Conservation (phyloP, 805 yeast species). For the Yarrowia phangngaensis region DNA sequence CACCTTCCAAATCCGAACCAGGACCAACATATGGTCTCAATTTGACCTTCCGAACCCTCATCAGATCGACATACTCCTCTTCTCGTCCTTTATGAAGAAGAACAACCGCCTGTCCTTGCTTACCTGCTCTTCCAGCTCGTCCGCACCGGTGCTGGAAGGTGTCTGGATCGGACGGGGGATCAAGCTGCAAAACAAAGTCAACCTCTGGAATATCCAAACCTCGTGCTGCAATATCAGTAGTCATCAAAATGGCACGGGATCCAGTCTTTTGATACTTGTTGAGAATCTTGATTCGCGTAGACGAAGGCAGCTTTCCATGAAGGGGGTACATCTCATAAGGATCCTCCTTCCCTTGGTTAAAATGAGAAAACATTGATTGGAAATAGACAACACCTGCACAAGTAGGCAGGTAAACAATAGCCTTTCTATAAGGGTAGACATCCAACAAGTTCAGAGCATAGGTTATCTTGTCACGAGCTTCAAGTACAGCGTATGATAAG, state of each 20-base stretch:
- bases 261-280: constrained; percentile 50
- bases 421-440: constrained; percentile 55
- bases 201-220: constrained; percentile 95
- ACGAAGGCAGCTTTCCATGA: constrained; percentile 87
- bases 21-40: constrained; percentile 43
- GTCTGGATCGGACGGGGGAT: constrained; percentile 92
- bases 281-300: constrained; percentile 71
- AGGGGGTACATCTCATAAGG: constrained; percentile 56
- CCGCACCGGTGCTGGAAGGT: constrained; percentile 92
- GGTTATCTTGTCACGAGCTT: constrained; percentile 61
- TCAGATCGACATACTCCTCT: constrained; percentile 72
- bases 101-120: constrained; percentile 71
- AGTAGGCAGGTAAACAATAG: constrained; percentile 90
- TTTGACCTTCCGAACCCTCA: constrained; percentile 64
- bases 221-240: constrained; percentile 98
- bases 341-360: constrained; percentile 43
- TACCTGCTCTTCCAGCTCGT: constrained; percentile 90
- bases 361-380: constrained; percentile 46
- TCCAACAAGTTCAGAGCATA: constrained; percentile 52
- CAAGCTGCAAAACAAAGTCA: constrained; percentile 87
- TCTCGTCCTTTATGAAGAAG: constrained; percentile 73
- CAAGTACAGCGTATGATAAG: constrained; percentile 55
- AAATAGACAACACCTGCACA: constrained; percentile 79
- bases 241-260: constrained; percentile 61
- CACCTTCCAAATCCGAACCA: constrained; percentile 28